Percentiles rank a stretch among this genome's conserved stretches.
These are phyloP conservation scores for Phoenix dactylifera DNA, from an alignment of 176 grass and related monocot genomes.

Conservation along the genomic window DNA sequence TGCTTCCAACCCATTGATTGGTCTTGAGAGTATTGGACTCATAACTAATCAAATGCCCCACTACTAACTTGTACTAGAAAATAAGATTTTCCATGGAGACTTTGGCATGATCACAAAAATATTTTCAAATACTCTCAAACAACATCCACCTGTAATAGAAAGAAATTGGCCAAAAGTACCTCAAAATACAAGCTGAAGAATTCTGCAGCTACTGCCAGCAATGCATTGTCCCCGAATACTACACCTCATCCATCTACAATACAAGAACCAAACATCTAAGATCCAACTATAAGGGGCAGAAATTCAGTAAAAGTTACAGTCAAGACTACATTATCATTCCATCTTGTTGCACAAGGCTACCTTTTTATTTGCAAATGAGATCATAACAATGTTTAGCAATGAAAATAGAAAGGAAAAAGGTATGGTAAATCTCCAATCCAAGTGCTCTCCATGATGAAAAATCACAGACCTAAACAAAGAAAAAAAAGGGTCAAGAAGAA, in stretches of 20 bases:
- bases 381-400: neutral
- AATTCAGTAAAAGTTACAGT: neutral
- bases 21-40: too few species aligned
- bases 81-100: too few species aligned
- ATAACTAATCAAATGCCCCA: too few species aligned
- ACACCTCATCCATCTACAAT: conserved; percentile 23
- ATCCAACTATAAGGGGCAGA: neutral
- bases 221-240: neutral
- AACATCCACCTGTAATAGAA: too few species aligned
- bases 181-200: conserved; percentile 4
- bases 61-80: too few species aligned
- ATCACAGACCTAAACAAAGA: conserved; percentile 2
- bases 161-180: too few species aligned
- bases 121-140: too few species aligned
- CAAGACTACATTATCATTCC: neutral
- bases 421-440: neutral
- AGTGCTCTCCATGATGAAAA: neutral
- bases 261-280: conserved; percentile 8
- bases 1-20: too few species aligned
- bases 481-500: neutral
- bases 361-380: too few species aligned
- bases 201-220: neutral
- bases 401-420: neutral
- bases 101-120: too few species aligned
- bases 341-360: too few species aligned